These are phyloP conservation scores for Sphagnum fallax DNA, from an alignment of 228 moss, liverwort and hornwort species.

Conservation along the genomic window DNA sequence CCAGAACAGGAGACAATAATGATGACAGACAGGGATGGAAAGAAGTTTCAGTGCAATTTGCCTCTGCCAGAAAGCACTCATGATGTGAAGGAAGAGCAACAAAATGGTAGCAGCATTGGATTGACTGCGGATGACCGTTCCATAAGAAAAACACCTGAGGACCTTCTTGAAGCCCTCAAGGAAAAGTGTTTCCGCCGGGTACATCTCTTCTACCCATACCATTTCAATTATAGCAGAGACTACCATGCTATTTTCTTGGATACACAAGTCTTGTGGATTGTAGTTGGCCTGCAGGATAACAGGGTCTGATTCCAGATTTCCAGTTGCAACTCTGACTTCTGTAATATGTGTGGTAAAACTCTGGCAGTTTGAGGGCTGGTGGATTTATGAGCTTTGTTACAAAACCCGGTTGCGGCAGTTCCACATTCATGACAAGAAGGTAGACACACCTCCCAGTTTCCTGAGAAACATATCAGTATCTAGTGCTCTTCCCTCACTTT, in stretches of 20 bases:
- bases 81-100: conserved; percentile 30
- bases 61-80: conserved; percentile 46
- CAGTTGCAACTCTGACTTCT: too few species aligned
- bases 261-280: neutral
- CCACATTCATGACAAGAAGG: conserved; percentile 75
- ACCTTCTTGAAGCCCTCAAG: conserved; percentile 65
- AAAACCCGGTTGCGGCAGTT: conserved; percentile 67
- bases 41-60: conserved; percentile 74
- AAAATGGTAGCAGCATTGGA: conserved; percentile 59
- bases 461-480: neutral
- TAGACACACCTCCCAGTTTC: conserved; percentile 4
- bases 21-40: conserved; percentile 85
- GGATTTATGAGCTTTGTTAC: conserved; percentile 83
- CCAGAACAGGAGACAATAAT: conserved; percentile 70
- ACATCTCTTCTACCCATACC: conserved; percentile 4
- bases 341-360: neutral
- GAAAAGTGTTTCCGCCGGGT: conserved; percentile 64
- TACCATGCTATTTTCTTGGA: neutral
- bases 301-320: neutral
- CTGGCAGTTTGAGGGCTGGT: conserved; percentile 86
- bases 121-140: conserved; percentile 54
- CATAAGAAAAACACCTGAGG: conserved; percentile 78
- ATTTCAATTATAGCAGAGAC: neutral
- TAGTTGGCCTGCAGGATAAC: neutral
- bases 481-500: neutral